Percentiles rank a stretch among this genome's conserved stretches.
phyloP scores from a whole-genome alignment of 768 basidiomycete genomes.

The Boletus sensibilis region DNA sequence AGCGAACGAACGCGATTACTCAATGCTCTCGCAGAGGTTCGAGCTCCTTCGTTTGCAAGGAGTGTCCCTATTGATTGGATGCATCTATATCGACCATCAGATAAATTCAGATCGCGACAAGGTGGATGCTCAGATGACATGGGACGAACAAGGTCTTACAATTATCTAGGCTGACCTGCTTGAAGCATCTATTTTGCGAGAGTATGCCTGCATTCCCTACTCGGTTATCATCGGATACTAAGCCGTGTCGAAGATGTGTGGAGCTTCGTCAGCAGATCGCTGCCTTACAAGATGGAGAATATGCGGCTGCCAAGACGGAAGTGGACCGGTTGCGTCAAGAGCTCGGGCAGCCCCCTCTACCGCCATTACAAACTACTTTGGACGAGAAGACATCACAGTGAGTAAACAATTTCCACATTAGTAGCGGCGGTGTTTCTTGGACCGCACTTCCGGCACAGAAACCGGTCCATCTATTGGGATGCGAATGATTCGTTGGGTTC shows the following conservation, averaged over 20 bases:
- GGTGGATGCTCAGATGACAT: slow-evolving; percentile 29
- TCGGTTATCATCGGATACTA: slow-evolving; percentile 5
- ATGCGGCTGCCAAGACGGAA: slow-evolving; percentile 68
- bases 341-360: slow-evolving; percentile 72
- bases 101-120: slow-evolving; percentile 84
- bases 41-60: slow-evolving; percentile 19
- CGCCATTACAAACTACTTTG: slow-evolving; percentile 66
- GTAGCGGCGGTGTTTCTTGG: slow-evolving; percentile 4
- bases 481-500: not conserved
- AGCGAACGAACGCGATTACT: slow-evolving; percentile 72
- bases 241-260: slow-evolving; percentile 45
- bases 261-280: slow-evolving; percentile 69
- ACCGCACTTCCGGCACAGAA: slow-evolving; percentile 1
- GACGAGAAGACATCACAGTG: slow-evolving; percentile 65
- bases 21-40: slow-evolving; percentile 66
- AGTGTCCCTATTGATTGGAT: slow-evolving; percentile 12
- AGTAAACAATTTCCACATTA: slow-evolving; percentile 30
- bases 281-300: slow-evolving; percentile 71
- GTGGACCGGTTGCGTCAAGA: slow-evolving; percentile 75
- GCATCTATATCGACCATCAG: slow-evolving; percentile 33
- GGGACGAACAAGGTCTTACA: slow-evolving; percentile 6
- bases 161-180: slow-evolving; percentile 58
- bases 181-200: slow-evolving; percentile 64
- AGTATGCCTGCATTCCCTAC: slow-evolving; percentile 43
- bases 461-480: not conserved